phyloP scores from a whole-genome alignment of 2,329 filamentous ascomycete species.

The Alternaria angustiovoidea region DNA sequence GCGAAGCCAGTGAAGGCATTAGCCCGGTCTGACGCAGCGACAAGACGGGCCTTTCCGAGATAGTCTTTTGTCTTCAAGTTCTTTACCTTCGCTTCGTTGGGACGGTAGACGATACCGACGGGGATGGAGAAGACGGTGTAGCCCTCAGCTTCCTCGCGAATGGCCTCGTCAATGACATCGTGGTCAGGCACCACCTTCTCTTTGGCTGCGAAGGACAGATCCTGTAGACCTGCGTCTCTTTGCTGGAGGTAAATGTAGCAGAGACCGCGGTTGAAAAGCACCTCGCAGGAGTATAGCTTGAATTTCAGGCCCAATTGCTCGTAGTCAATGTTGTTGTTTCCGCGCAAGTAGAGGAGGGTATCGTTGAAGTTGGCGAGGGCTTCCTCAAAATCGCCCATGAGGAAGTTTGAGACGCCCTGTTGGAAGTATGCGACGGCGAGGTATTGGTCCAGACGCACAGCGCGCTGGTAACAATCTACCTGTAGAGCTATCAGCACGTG shows the following conservation, averaged over 20 bases:
- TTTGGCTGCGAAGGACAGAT: slow-evolving; percentile 88
- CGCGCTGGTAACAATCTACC: slow-evolving; percentile 95
- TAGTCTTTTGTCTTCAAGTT: slow-evolving; percentile 99
- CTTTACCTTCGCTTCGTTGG: slow-evolving; percentile 97
- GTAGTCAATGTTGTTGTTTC: slow-evolving; percentile 98
- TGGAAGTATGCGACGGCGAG: slow-evolving; percentile 98
- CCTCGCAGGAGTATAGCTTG: slow-evolving; percentile 96
- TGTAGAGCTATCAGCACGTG: slow-evolving; percentile 52
- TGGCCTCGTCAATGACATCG: slow-evolving; percentile 97
- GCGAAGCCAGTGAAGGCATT: slow-evolving; percentile 86
- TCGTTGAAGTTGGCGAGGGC: slow-evolving; percentile 99
- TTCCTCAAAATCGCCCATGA: slow-evolving; percentile 96
- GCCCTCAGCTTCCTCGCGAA: slow-evolving; percentile 91
- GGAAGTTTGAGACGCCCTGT: slow-evolving; percentile 96
- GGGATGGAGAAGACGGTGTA: slow-evolving; percentile 99
- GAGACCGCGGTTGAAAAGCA: slow-evolving; percentile 94
- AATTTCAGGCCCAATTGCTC: slow-evolving; percentile 94
- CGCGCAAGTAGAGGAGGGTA: slow-evolving; percentile 89
- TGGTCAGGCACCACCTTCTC: slow-evolving; percentile 97
- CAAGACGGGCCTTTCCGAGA: slow-evolving; percentile 90
- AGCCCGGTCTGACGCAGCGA: slow-evolving; percentile 82
- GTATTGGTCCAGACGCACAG: slow-evolving; percentile 90
- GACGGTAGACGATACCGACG: slow-evolving; percentile 91
- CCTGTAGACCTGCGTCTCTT: slow-evolving; percentile 87
- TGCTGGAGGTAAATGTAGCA: slow-evolving; percentile 98